Evolutionary conservation across 192 early-diverging fungal genomes (phyloP).

Genomic region (Kickxella alabastrina): DNA sequence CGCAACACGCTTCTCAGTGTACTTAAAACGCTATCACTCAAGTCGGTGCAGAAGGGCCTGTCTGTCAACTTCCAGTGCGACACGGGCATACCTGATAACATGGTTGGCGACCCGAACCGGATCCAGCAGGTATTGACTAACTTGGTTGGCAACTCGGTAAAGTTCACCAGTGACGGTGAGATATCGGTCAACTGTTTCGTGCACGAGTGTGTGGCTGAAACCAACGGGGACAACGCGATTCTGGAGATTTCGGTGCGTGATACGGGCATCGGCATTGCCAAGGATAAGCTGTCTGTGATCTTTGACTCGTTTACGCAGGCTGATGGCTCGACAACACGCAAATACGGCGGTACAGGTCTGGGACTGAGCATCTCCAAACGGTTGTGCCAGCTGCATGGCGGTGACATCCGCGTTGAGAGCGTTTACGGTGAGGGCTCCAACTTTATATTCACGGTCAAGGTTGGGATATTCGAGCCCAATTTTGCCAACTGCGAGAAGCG

Average conservation of each 20-base stretch:
- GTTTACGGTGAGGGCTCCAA: slow-evolving; percentile 68
- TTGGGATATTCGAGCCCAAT: slow-evolving; percentile 38
- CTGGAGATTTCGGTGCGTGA: slow-evolving; percentile 71
- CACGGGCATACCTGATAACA: slow-evolving; percentile 62
- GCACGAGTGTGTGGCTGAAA: no score
- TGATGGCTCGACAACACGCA: slow-evolving; percentile 74
- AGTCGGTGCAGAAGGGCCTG: slow-evolving; percentile 72
- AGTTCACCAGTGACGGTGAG: slow-evolving; percentile 75
- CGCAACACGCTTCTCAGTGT: slow-evolving; percentile 60
- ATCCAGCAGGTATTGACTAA: slow-evolving; percentile 79
- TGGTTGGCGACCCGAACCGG: slow-evolving; percentile 72
- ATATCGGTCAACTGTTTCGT: slow-evolving; percentile 58
- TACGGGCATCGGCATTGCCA: slow-evolving; percentile 81
- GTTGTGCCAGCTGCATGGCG: slow-evolving; percentile 72
- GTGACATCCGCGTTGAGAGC: slow-evolving; percentile 74
- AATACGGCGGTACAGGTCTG: slow-evolving; percentile 84
- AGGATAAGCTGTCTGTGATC: slow-evolving; percentile 68
- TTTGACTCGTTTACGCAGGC: slow-evolving; percentile 84
- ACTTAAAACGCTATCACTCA: slow-evolving; percentile 67
- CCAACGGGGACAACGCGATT: slow-evolving; percentile 44
- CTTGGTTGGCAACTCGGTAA: slow-evolving; percentile 78
- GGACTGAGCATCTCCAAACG: slow-evolving; percentile 80
- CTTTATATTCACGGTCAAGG: slow-evolving; percentile 71
- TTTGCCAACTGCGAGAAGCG: slow-evolving; percentile 43
- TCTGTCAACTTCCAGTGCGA: slow-evolving; percentile 65